phyloP scores from a whole-genome alignment of 805 yeast genomes.

The Zygotorulaspora florentina region DNA sequence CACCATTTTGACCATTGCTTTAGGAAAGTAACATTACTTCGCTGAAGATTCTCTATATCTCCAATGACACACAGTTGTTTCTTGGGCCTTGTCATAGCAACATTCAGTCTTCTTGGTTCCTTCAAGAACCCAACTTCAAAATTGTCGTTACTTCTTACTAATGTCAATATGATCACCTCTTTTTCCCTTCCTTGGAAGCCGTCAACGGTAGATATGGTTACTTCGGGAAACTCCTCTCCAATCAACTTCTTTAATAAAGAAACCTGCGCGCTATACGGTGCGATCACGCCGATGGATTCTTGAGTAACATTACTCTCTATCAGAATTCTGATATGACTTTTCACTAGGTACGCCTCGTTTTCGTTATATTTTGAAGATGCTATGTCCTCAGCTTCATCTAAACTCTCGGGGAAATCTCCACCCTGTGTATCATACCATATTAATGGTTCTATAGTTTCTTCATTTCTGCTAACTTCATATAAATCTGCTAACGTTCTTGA shows the following conservation, averaged over 20 bases:
- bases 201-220: constrained; percentile 88
- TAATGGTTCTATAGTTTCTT: constrained; percentile 51
- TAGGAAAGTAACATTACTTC: constrained; percentile 44
- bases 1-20: constrained; percentile 66
- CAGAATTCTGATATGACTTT: constrained; percentile 51
- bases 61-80: constrained; percentile 84
- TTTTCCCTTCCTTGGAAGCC: constrained; percentile 97
- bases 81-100: constrained; percentile 88
- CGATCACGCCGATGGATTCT: constrained; percentile 70
- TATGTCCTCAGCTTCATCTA: constrained; percentile 30
- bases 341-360: constrained; percentile 63
- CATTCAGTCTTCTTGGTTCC: constrained; percentile 79
- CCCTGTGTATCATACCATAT: constrained; percentile 95
- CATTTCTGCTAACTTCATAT: constrained; percentile 44
- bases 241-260: constrained; percentile 48
- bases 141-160: constrained; percentile 75
- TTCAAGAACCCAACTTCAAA: constrained; percentile 75
- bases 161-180: constrained; percentile 71
- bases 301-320: constrained; percentile 49
- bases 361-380: constrained; percentile 68
- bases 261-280: constrained; percentile 91
- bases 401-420: constrained; percentile 68
- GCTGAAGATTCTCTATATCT: constrained; percentile 65
- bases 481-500: constrained; percentile 47
- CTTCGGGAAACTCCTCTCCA: constrained; percentile 36